Evolutionary conservation across 2,329 filamentous ascomycete genomes (phyloP).

Genomic region (Thielaviopsis euricoi): DNA sequence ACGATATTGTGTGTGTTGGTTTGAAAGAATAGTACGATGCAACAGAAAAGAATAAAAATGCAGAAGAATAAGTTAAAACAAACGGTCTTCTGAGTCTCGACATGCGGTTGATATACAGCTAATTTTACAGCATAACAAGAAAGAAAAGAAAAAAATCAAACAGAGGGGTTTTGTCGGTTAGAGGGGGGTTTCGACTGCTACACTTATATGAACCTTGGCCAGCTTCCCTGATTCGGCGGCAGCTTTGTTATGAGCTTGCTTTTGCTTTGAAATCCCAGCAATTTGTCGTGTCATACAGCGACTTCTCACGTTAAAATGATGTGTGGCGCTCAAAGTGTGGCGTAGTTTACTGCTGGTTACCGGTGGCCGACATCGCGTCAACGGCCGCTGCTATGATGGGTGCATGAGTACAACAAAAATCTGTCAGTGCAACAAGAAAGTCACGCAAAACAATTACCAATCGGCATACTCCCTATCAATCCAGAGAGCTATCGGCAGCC

Average conservation of each 20-base stretch:
- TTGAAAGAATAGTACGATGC: not conserved
- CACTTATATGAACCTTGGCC: not conserved
- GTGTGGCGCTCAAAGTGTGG: not conserved
- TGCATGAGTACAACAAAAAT: not conserved
- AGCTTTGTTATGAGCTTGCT: constrained; percentile 7
- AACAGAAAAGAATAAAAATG: not conserved
- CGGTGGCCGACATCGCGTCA: no score
- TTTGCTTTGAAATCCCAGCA: constrained; percentile 23
- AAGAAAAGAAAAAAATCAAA: no score
- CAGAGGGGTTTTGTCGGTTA: not conserved
- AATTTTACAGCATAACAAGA: not conserved
- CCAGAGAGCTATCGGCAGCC: not conserved
- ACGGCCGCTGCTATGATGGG: no score
- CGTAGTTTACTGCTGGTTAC: not conserved
- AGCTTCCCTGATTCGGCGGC: not conserved
- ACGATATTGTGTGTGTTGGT: not conserved
- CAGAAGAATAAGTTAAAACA: not conserved
- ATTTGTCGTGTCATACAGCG: not conserved
- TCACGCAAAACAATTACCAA: not conserved
- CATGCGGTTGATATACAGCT: not conserved
- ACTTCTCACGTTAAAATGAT: no score
- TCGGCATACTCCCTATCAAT: not conserved
- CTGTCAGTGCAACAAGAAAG: no score
- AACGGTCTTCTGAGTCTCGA: not conserved
- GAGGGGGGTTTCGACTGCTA: not conserved